Percentiles rank a stretch among this genome's conserved stretches.
phyloP scores from a whole-genome alignment of 2,329 filamentous ascomycete genomes.

The Dothistroma septosporum region DNA sequence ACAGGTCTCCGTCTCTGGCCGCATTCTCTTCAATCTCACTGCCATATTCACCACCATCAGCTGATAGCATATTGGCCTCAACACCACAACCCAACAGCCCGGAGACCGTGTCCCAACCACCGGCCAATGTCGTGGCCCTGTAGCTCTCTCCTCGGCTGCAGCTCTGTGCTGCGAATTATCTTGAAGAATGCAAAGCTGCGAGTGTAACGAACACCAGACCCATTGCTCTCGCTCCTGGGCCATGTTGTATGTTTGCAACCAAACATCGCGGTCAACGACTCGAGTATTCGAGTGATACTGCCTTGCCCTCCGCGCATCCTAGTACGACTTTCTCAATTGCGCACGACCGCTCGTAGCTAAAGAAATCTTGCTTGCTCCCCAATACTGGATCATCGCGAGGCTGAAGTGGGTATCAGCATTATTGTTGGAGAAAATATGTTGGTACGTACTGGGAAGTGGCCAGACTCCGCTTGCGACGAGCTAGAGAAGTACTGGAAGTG shows the following conservation, averaged over 20 bases:
- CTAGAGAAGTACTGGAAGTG: not conserved
- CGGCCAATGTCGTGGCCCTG: not conserved
- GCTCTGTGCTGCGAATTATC: not conserved
- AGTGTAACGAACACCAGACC: not conserved
- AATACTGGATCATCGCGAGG: not conserved
- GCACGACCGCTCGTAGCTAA: not conserved
- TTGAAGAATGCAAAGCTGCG: not conserved
- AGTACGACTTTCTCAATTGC: no score
- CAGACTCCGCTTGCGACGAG: not conserved
- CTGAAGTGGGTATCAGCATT: not conserved
- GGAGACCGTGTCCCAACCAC: not conserved
- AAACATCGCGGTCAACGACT: not conserved
- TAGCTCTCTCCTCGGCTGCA: not conserved
- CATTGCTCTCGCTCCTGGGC: not conserved
- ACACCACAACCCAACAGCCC: no score
- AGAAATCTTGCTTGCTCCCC: not conserved
- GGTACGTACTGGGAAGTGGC: not conserved
- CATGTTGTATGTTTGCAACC: not conserved
- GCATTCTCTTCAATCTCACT: no score
- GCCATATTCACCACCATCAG: no score
- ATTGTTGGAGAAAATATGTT: not conserved
- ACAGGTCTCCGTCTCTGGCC: no score
- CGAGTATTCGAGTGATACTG: not conserved
- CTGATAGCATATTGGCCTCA: no score
- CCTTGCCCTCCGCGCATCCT: not conserved